Evolutionary conservation across 2,329 filamentous ascomycete species (phyloP).

Genomic region (Calonectria ilicicola): DNA sequence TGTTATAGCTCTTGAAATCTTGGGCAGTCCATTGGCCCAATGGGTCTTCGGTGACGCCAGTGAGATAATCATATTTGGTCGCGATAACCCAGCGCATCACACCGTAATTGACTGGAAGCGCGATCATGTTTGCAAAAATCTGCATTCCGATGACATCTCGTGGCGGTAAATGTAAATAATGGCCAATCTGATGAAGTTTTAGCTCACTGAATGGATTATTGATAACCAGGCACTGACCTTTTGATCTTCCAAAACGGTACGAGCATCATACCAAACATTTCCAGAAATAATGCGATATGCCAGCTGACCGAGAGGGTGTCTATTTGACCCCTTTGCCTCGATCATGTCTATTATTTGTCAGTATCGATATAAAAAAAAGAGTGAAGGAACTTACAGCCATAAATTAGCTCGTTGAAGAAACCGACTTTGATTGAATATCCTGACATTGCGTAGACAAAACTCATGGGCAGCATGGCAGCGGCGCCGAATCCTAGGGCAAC

Average conservation of each 20-base stretch:
- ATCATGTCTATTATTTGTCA: conserved; percentile 59
- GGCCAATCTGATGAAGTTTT: conserved; percentile 57
- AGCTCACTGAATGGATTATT: accelerated
- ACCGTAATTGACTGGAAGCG: conserved; percentile 71
- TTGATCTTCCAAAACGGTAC: conserved; percentile 70
- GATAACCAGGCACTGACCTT: conserved; percentile 46
- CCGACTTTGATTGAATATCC: conserved; percentile 50
- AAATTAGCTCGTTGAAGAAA: conserved; percentile 7
- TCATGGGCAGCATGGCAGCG: conserved; percentile 66
- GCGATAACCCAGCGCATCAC: conserved; percentile 71
- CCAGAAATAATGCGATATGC: conserved; percentile 70
- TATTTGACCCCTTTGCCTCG: conserved; percentile 60
- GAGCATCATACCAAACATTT: conserved; percentile 71
- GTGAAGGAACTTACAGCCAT: background rate
- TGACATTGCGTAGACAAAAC: conserved; percentile 70
- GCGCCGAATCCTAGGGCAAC: conserved; percentile 67
- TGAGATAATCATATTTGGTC: conserved; percentile 67
- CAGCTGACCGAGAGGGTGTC: conserved; percentile 69
- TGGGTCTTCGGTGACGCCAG: conserved; percentile 63
- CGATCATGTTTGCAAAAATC: conserved; percentile 68
- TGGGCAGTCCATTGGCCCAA: conserved; percentile 73
- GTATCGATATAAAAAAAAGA: conserved; percentile 46
- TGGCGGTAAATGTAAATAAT: conserved; percentile 73
- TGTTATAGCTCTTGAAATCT: conserved; percentile 61
- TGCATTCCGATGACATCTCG: conserved; percentile 71